These are phyloP conservation scores for Pyrenula massariospora DNA, from an alignment of 495 filamentous ascomycete genomes.

Conservation along the genomic window DNA sequence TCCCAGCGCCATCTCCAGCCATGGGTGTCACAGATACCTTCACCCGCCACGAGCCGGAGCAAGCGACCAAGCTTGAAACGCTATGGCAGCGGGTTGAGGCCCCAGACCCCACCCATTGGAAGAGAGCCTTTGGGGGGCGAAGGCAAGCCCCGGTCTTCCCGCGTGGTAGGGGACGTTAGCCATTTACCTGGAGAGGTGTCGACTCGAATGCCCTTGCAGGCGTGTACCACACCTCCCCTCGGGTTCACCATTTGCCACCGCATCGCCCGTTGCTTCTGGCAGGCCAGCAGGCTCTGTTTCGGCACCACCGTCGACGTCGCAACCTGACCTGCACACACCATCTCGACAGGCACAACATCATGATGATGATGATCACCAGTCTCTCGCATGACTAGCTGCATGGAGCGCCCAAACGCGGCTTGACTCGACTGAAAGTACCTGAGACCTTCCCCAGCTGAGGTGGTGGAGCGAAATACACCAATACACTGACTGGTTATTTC, in stretches of 20 bases:
- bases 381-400: neutral
- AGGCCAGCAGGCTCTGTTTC: too few relatives aligned
- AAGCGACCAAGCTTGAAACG: neutral
- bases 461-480: neutral
- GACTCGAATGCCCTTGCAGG: neutral
- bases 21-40: neutral
- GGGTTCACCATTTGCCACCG: neutral
- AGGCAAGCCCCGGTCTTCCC: neutral
- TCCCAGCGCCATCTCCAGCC: neutral
- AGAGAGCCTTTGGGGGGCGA: neutral
- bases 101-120: neutral
- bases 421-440: neutral
- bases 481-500: neutral
- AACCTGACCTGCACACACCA: neutral
- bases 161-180: neutral
- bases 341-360: neutral
- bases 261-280: too few relatives aligned
- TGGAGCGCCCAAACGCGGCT: neutral
- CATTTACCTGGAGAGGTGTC: neutral
- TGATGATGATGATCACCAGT: neutral
- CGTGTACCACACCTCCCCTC: neutral
- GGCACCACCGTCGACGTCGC: neutral
- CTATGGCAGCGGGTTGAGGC: neutral
- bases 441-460: neutral
- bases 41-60: neutral